Base-by-base conservation (phyloP, 495 filamentous ascomycete genomes). In the Xylaria acuta region DNA sequence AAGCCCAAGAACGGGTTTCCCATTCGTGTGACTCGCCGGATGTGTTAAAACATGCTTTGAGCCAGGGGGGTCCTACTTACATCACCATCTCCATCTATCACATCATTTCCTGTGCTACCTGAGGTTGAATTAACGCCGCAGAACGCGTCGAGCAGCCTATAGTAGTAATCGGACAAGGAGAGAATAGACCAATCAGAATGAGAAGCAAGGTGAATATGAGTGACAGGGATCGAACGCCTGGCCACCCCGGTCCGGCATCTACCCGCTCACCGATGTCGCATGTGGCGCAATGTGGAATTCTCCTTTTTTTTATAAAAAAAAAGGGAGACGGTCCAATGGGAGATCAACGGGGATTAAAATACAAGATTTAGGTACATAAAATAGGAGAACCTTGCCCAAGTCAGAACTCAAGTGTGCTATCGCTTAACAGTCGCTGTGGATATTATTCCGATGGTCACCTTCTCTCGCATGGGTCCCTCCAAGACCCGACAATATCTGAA, bases 1-100 rank as follows among this genome's bases (percentile, higher is more conserved):
- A 70, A 62, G 67, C 67, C 67, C 4, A 62, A 62, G 25, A 70
- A 62, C 30, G 67, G 67, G 8, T 62, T 70, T 41, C 49, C 56
- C 22, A 56, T 70, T 38, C 67, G 41, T n/a, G 67, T 70, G 32
- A 47, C 40, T 40, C 67, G 67, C n/a, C 67, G 67, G 14, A 4
- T 62, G 32, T 16, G 27, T 11, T 62, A 53, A 54, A n/a, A 16
- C n/a, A 7, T 53, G 18, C 38, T 18, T 47, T 40, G 16, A 22
- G 2, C 40, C 2, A 9, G 27, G 45, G 38, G 32, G 2, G n/a
- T 20, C 0, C 41, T 45, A n/a, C n/a, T n/a, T n/a, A 27, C 30
- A 27, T 22, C 25, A 12, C 38, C 36, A 63, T 62, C 20, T 45
- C 11, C 47, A 8, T 25, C 4, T n/a, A 16, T 47, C 22, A n/a